Percentiles rank a stretch among this genome's conserved stretches.
These are phyloP conservation scores for Liquidambar formosana DNA, from an alignment of 164 flowering plant genomes.

Conservation along the genomic window DNA sequence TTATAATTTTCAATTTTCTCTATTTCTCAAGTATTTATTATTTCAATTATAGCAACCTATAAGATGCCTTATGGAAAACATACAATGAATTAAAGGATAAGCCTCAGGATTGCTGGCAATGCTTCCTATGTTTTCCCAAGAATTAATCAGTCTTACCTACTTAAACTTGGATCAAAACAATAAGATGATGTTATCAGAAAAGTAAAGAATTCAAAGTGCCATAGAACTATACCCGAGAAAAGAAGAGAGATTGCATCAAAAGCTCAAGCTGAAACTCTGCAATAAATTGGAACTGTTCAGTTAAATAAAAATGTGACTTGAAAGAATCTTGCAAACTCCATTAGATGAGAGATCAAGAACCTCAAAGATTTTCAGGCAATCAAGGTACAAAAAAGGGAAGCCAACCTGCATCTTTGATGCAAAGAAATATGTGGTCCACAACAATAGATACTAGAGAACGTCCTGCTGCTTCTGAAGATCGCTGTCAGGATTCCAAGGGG, in stretches of 20 bases:
- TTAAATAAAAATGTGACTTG: not conserved
- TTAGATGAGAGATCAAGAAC: not conserved
- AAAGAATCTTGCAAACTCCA: not conserved
- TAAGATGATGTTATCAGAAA: not conserved
- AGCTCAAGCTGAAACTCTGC: conserved; percentile 97
- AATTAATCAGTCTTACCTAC: not conserved
- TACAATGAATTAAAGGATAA: not conserved
- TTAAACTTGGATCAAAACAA: not conserved
- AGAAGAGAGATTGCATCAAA: conserved; percentile 89
- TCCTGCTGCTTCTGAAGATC: conserved; percentile 88
- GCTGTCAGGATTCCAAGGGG: conserved; percentile 41
- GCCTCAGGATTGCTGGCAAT: not conserved
- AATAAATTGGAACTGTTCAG: conserved; percentile 13
- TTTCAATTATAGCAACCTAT: not conserved
- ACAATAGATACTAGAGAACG: conserved; percentile 76
- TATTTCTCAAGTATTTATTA: not conserved
- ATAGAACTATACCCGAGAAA: conserved; percentile 75
- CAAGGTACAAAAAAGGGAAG: not conserved
- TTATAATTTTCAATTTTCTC: not conserved
- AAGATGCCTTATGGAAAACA: not conserved
- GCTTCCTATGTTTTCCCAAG: not conserved
- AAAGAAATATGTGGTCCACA: conserved; percentile 92
- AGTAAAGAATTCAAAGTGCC: not conserved
- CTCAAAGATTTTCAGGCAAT: not conserved
- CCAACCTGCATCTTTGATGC: conserved; percentile 92